Percentiles rank a stretch among this genome's conserved stretches.
Conservation (phyloP, 1,284 basidiomycete species). For the Leccinum fallax region DNA sequence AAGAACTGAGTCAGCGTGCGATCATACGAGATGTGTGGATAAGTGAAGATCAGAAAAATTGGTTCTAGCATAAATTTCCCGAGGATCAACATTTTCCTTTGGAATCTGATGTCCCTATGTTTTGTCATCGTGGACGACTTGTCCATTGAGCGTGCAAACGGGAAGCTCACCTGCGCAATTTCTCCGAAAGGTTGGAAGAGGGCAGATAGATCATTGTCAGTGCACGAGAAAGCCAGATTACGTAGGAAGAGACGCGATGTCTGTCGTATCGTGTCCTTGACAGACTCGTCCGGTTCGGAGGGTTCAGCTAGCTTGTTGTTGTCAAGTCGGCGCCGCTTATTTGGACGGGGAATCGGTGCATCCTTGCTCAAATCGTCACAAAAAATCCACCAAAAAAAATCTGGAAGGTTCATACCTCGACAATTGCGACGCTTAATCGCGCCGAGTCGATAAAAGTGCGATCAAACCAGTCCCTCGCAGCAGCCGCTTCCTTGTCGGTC, state of each 20-base stretch:
- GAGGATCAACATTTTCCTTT: constrained; percentile 57
- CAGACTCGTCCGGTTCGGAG: constrained; percentile 41
- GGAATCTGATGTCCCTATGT: constrained; percentile 66
- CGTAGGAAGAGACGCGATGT: constrained; percentile 89
- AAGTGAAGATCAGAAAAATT: constrained; percentile 25
- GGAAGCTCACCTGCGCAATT: constrained; percentile 65
- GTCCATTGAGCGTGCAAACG: constrained; percentile 5
- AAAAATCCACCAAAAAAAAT: not conserved
- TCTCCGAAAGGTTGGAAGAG: constrained; percentile 75
- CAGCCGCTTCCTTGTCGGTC: constrained; percentile 73
- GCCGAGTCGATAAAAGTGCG: constrained; percentile 79
- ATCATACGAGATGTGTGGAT: not conserved
- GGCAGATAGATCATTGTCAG: constrained; percentile 69
- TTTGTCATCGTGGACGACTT: constrained; percentile 47
- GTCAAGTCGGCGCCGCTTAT: constrained; percentile 59
- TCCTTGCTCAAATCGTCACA: constrained; percentile 44
- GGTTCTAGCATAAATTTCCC: constrained; percentile 53
- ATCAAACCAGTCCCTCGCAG: constrained; percentile 85
- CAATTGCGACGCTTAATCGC: constrained; percentile 75
- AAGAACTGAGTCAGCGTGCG: constrained; percentile 5
- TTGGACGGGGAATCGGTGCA: constrained; percentile 63
- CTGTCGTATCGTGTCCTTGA: constrained; percentile 68
- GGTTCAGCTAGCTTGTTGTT: constrained; percentile 15
- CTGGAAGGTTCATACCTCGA: constrained; percentile 57
- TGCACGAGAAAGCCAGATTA: constrained; percentile 87